Conservation (phyloP, 192 early-diverging fungal species). For the Pilaira anomala region DNA sequence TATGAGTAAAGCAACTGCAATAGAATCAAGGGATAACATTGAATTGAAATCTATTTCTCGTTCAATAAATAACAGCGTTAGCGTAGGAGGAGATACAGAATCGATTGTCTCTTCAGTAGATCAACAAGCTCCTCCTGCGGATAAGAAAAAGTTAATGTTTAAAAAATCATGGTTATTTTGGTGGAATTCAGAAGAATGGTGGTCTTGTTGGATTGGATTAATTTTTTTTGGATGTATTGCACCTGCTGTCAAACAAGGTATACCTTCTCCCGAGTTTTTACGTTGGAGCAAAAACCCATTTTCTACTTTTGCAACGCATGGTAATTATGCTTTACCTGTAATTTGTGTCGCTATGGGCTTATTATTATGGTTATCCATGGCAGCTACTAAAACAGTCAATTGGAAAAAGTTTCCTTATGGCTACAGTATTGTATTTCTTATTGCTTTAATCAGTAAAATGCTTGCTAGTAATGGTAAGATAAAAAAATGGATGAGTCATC, state of each 20-base stretch:
- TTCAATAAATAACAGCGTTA: too few relatives aligned
- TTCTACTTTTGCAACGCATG: slow-evolving; percentile 31
- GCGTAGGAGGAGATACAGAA: too few relatives aligned
- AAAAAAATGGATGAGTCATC: background rate
- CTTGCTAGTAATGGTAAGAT: slow-evolving; percentile 42
- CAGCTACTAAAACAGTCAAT: slow-evolving; percentile 24
- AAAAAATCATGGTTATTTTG: slow-evolving; percentile 38
- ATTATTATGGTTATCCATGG: slow-evolving; percentile 42
- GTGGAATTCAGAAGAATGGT: slow-evolving; percentile 58
- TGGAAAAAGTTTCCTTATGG: slow-evolving; percentile 43
- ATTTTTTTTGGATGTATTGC: slow-evolving; percentile 46
- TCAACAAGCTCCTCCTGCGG: too few relatives aligned
- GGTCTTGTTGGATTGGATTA: slow-evolving; percentile 55
- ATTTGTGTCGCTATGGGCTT: slow-evolving; percentile 44
- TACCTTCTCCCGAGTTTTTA: slow-evolving; percentile 43
- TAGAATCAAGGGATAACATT: too few relatives aligned
- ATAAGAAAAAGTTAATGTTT: too few relatives aligned
- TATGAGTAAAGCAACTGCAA: too few relatives aligned
- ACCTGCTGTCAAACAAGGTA: slow-evolving; percentile 36
- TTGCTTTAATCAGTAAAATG: slow-evolving; percentile 47
- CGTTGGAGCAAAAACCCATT: slow-evolving; percentile 47
- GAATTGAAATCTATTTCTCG: too few relatives aligned
- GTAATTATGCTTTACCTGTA: slow-evolving; percentile 42
- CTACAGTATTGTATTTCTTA: slow-evolving; percentile 41
- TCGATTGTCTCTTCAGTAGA: too few relatives aligned